Conservation (phyloP, 768 basidiomycete species). For the Lactarius tabidus region DNA sequence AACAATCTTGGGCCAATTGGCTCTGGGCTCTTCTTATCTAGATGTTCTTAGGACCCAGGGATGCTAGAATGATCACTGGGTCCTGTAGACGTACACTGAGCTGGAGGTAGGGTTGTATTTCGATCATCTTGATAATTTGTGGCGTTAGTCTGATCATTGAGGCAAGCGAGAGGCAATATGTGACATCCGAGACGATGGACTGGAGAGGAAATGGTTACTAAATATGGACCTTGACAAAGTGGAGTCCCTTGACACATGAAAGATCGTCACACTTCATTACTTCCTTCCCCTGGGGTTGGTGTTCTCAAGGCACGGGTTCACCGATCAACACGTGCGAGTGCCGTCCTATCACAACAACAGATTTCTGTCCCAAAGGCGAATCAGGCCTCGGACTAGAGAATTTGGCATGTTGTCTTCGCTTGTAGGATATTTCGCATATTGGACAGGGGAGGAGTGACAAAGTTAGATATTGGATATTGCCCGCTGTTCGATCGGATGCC, state of each 20-base stretch:
- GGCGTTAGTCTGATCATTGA: constrained; percentile 43
- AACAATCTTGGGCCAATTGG: background rate
- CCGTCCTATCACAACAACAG: constrained; percentile 20
- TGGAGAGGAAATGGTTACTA: constrained; percentile 40
- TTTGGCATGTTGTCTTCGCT: constrained; percentile 41
- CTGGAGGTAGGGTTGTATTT: constrained; percentile 38
- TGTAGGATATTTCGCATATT: constrained; percentile 41
- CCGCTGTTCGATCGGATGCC: constrained; percentile 8
- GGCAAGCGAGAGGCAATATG: constrained; percentile 48
- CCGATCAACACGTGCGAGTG: constrained; percentile 43
- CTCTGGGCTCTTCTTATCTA: constrained; percentile 36
- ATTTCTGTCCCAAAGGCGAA: constrained; percentile 33
- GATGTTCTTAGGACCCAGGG: constrained; percentile 33
- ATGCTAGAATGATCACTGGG: constrained; percentile 35
- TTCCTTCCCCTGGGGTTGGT: constrained; percentile 46
- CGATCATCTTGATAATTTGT: constrained; percentile 27
- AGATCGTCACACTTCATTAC: constrained; percentile 40
- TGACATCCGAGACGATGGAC: constrained; percentile 41
- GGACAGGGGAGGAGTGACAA: constrained; percentile 38
- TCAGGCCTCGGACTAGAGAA: constrained; percentile 33
- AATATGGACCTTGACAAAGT: constrained; percentile 38
- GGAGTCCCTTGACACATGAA: constrained; percentile 32
- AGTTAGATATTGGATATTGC: constrained; percentile 26
- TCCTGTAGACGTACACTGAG: constrained; percentile 44
- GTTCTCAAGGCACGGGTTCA: constrained; percentile 47